Evolutionary conservation across 2,329 filamentous ascomycete species (phyloP), one percentile per base, ranked within the genome.

Genomic region (Cercospora nicotianae): DNA sequence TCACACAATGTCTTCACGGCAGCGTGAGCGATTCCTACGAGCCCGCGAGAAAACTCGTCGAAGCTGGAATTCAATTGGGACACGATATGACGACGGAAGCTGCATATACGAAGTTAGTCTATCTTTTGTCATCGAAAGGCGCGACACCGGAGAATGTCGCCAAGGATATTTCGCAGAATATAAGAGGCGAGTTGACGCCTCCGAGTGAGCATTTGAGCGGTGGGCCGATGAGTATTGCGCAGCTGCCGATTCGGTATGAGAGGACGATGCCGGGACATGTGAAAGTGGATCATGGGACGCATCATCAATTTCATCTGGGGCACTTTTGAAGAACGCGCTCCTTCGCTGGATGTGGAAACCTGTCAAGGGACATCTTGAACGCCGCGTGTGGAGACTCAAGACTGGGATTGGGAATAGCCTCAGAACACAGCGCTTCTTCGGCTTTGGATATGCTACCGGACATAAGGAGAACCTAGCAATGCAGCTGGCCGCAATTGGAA

Each of bases 71-170:
- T 60, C 92, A 96, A 33, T 94, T 95, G 72, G 94, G 94, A 5
- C 87, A 94, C 72, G 93, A 96, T 76, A 85, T 97, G 80, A 97
- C 94, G 0, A 91, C 91, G 23, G 94, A 97, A 81, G 94, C 92
- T 2, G 94, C 94, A 5, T 86, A 97, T 72, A 95, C 94, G 20
- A 97, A 97, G 80, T 85, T 97, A 30, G 92, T 92, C 1, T 96
- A 96, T 78, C 86, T 97, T 3, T 86, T 97, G 87, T 65, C 66
- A 2, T 53, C 42, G 4, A 68, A 72, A 23, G 64, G 64, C 30
- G 88, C 90, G 1, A 85, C 86, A 0, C 84, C 87, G 7, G 82
- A 85, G 63, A 89, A 92, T 23, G 88, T 97, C 30, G 85, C 88
- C 3, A 83, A 83, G 69, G 85, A 85, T 69, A 96, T 97, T 87